phyloP scores from a whole-genome alignment of 2,329 filamentous ascomycete genomes.

The Stagonosporopsis rhizophila region DNA sequence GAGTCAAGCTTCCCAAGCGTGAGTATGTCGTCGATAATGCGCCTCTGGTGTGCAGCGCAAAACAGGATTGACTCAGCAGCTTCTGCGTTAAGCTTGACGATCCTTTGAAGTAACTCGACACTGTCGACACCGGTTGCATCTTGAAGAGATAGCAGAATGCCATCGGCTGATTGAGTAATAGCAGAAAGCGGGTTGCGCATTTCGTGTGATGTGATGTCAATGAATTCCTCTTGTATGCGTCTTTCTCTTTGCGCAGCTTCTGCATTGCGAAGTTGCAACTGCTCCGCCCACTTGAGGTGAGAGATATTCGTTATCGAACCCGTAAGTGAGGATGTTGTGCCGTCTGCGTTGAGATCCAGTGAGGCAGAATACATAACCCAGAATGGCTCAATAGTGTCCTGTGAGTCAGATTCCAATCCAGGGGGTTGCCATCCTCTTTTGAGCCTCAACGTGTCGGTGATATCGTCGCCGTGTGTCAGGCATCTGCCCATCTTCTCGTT shows the following conservation, averaged over 20 bases:
- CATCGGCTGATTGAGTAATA: conserved; percentile 37
- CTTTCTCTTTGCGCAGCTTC: conserved; percentile 20
- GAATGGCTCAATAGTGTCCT: conserved; percentile 1
- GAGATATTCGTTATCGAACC: conserved; percentile 45
- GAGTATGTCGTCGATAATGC: conserved; percentile 36
- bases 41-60: conserved; percentile 37
- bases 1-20: conserved; percentile 32
- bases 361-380: conserved; percentile 17
- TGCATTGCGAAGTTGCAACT: conserved; percentile 25
- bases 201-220: conserved; percentile 38
- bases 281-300: conserved; percentile 44
- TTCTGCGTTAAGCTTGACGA: conserved; percentile 24
- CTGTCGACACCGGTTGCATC: conserved; percentile 22
- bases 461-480: conserved; percentile 2
- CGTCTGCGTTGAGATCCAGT: neutral
- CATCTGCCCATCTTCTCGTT: conserved; percentile 7
- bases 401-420: neutral
- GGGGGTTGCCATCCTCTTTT: conserved; percentile 7
- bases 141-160: conserved; percentile 19
- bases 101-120: conserved; percentile 18
- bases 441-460: conserved; percentile 9
- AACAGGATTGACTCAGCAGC: conserved; percentile 35
- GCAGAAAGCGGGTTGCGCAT: conserved; percentile 41
- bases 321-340: conserved; percentile 16
- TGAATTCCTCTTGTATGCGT: conserved; percentile 34